Evolutionary conservation across 148 eudicot species (phyloP).

Genomic region (Rhododendron molle): DNA sequence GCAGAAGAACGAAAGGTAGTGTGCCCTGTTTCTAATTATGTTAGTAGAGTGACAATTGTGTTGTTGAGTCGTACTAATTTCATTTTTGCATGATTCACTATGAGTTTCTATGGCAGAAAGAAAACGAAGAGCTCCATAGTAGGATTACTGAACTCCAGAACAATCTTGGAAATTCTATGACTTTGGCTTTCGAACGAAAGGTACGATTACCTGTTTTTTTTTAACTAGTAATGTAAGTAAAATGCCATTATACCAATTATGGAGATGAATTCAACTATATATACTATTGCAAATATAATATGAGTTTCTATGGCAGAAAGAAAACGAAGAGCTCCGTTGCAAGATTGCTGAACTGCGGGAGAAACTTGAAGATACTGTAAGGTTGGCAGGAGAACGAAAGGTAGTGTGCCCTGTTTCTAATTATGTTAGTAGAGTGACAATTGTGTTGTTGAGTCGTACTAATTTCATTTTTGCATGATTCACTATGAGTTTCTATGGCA

Average conservation of each 20-base stretch:
- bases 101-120: neutral
- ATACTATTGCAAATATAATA: neutral
- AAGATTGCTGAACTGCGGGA: neutral
- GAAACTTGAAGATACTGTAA: neutral
- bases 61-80: slow-evolving; percentile 11
- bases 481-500: neutral
- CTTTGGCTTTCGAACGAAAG: neutral
- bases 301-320: neutral
- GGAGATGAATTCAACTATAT: neutral
- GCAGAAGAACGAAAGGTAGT: slow-evolving; percentile 35
- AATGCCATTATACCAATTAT: too few species aligned
- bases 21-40: neutral
- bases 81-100: neutral
- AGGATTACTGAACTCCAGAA: slow-evolving; percentile 11
- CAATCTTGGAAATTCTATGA: slow-evolving; percentile 14
- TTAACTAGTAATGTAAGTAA: neutral
- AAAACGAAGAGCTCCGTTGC: neutral
- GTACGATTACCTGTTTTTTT: neutral
- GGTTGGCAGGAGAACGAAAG: slow-evolving; percentile 17
- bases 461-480: neutral
- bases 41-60: slow-evolving; percentile 22
- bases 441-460: slow-evolving; percentile 14
- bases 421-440: slow-evolving; percentile 23
- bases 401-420: slow-evolving; percentile 1
- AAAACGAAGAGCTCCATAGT: neutral